phyloP scores from a whole-genome alignment of 495 filamentous ascomycete species.

The Aspergillus sparsus region DNA sequence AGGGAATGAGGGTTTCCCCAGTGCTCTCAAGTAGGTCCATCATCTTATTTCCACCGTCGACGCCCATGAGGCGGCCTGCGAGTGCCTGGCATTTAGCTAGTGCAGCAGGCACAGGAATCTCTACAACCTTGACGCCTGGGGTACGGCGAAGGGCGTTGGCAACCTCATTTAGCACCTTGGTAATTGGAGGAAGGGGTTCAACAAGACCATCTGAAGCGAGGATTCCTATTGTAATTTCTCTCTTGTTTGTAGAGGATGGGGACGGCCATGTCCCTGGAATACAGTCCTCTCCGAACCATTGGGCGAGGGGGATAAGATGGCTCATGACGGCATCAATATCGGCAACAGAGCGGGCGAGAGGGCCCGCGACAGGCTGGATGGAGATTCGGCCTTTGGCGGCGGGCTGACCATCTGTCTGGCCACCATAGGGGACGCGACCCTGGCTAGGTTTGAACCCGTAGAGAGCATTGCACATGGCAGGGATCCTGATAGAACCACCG shows the following conservation, averaged over 20 bases:
- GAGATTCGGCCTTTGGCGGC: slow-evolving; percentile 40
- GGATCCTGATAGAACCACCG: slow-evolving; percentile 64
- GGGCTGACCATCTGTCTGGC: slow-evolving; percentile 48
- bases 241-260: slow-evolving; percentile 19
- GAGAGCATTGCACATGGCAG: slow-evolving; percentile 59
- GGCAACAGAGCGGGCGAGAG: slow-evolving; percentile 44
- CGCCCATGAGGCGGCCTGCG: slow-evolving; percentile 57
- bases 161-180: slow-evolving; percentile 54
- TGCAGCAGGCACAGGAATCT: slow-evolving; percentile 49
- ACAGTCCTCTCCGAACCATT: slow-evolving; percentile 51
- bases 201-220: slow-evolving; percentile 58
- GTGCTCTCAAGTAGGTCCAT: slow-evolving; percentile 56
- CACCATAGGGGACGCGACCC: slow-evolving; percentile 56
- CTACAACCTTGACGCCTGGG: slow-evolving; percentile 53
- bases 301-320: slow-evolving; percentile 49
- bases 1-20: slow-evolving; percentile 59
- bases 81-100: slow-evolving; percentile 55
- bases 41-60: slow-evolving; percentile 55
- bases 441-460: slow-evolving; percentile 61
- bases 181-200: slow-evolving; percentile 60
- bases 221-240: slow-evolving; percentile 51
- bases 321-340: slow-evolving; percentile 52
- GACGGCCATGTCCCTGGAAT: slow-evolving; percentile 53
- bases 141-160: slow-evolving; percentile 40
- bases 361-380: slow-evolving; percentile 53